Base-by-base conservation (phyloP, 2,329 filamentous ascomycete species). In the Allantophomopsis lycopodina region DNA sequence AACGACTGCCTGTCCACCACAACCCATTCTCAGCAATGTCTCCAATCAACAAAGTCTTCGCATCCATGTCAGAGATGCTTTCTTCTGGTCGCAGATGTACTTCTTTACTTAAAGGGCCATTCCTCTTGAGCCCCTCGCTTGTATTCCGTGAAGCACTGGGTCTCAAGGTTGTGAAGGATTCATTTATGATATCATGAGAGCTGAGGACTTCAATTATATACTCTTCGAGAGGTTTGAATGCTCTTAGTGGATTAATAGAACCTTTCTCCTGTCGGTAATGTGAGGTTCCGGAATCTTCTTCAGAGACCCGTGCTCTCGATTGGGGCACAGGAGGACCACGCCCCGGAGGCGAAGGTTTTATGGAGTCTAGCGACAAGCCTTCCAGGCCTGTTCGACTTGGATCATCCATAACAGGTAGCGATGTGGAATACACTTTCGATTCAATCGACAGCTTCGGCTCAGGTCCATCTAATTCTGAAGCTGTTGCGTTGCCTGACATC, bases 1-100 rank as follows among this genome's bases (percentile, higher is more conserved):
- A 42, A 65, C 45, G 42, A 37, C 69, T 69, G 2, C 79, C 82
- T 36, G 79, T 78, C 83, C 83, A 89, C 84, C 83, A 89, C 7
- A 72, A 73, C 2, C 82, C 83, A 52, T 91, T 91, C 54, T 91
- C 84, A 1, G 79, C 81, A 47, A 88, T 68, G 50, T 88, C 75
- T 2, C 83, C 83, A 2, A 88, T 57, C 6, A 87, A 63, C 15
- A 89, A 62, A 5, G 82, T 71, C 52, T 87, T 91, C 1, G 80
- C 73, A 54, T 91, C 84, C 15, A 87, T 60, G 37, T 83, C 78
- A 30, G 69, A 69, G 3, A 76, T 57, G 10, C 47, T 40, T 5
- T 44, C 44, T 32, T 51, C 47, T 32, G 46, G 48, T 46, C 41
- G 53, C 43, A 42, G 48, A 39, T 56, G 61, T 45, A 44, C 57